Evolutionary conservation across 345 rosid species (phyloP), one percentile per base, ranked within the genome.

Genomic region (Tarenaya hassleriana): DNA sequence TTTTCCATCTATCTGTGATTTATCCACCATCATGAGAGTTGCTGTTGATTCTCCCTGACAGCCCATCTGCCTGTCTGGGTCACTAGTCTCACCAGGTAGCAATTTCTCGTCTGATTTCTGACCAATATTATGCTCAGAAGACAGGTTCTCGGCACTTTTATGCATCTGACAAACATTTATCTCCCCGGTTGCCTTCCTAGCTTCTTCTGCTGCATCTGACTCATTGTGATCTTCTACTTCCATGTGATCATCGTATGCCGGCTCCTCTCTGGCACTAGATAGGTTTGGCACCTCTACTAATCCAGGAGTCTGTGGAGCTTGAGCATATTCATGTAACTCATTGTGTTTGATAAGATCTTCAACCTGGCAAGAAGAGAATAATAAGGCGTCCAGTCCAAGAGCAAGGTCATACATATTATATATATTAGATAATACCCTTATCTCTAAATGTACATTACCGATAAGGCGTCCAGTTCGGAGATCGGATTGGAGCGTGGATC

Each of bases 281-380:
- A 69, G 53, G 58, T 86, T 79, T 59, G 86, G 78, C 73, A 75
- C 94, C 74, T 82, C 80, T 48, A 77, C 75, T 65, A 88, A 68
- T 60, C 90, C 94, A 62, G 99, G 97, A 58, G 99, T 88, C 47
- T 80, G 73, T 45, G 94, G 94, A 67, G 95, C 99, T 70, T 88
- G 84, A 11, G 94, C 92, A 69, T 77, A 79, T 63, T 80, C 97
- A 4, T 47, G 8, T 43, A 53, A 52, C 64, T 83, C 91, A 66
- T 78, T 71, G 69, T 56, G 50, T 63, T 67, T 60, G 50, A 33
- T 61, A 35, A 55, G 64, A 66, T 49, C 77, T 62, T 68, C 86
- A 58, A 66, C 61, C 96, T 88, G 74, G 42, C 56, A 24, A 63
- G 47, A 58, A 71, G 42, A 48, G 55, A 52, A 43, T 5, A 24